phyloP scores from a whole-genome alignment of 805 yeast species.

The Sungouiozyma ichnusensis region DNA sequence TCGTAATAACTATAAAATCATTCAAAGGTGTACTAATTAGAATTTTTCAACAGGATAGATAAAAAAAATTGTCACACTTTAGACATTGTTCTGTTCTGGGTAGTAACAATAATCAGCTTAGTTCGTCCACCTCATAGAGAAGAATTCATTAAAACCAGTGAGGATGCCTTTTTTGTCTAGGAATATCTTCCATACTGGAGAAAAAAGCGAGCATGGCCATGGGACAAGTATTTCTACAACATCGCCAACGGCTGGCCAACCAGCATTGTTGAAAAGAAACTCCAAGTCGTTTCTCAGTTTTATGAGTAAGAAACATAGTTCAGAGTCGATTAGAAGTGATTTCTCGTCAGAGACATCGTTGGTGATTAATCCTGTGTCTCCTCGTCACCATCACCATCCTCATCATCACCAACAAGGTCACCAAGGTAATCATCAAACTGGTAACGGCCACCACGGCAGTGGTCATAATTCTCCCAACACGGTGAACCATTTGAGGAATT shows the following conservation, averaged over 20 bases:
- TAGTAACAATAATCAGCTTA: too few species aligned
- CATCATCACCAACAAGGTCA: slow-evolving; percentile 1
- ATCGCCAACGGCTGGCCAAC: background rate
- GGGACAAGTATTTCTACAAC: background rate
- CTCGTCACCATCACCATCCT: slow-evolving; percentile 1
- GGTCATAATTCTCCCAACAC: slow-evolving; percentile 1
- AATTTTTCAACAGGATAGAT: too few species aligned
- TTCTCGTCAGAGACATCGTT: slow-evolving; percentile 17
- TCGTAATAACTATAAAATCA: background rate
- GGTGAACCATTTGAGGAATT: slow-evolving; percentile 2
- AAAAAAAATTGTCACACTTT: too few species aligned
- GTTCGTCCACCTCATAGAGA: too few species aligned
- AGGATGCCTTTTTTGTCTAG: background rate
- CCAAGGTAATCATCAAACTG: background rate
- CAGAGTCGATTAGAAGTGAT: slow-evolving; percentile 25
- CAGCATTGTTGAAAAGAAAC: slow-evolving; percentile 12
- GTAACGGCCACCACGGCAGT: slow-evolving; percentile 2
- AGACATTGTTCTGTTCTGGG: too few species aligned
- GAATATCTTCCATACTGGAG: background rate
- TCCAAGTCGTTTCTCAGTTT: slow-evolving; percentile 25
- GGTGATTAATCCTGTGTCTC: slow-evolving; percentile 6
- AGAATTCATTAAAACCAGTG: background rate
- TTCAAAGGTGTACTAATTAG: background rate
- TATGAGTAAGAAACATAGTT: slow-evolving; percentile 23
- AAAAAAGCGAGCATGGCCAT: background rate